Conservation (phyloP, 2,329 filamentous ascomycete genomes). For the Hypomyces perniciosus region DNA sequence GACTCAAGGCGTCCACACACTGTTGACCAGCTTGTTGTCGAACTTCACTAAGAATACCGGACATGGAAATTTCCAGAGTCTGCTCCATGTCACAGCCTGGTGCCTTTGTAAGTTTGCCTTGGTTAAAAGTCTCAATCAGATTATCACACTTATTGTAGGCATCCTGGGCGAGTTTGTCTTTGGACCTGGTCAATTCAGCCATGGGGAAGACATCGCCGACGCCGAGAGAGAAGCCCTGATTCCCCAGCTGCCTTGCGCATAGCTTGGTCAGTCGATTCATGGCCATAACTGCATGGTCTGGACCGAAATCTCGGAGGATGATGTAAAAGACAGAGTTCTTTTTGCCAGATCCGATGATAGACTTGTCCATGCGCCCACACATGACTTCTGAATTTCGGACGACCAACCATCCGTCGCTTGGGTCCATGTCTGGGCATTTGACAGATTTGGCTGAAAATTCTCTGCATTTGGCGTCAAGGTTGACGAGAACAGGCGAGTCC, state of each 20-base stretch:
- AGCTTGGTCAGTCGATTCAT: slow-evolving; percentile 94
- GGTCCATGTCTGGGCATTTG: slow-evolving; percentile 63
- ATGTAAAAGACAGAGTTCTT: slow-evolving; percentile 98
- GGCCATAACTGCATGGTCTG: slow-evolving; percentile 76
- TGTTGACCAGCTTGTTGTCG: slow-evolving; percentile 85
- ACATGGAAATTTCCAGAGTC: slow-evolving; percentile 85
- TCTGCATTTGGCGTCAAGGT: slow-evolving; percentile 88
- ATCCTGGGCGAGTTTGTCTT: slow-evolving; percentile 66
- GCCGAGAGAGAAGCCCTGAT: slow-evolving; percentile 92
- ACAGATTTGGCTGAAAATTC: slow-evolving; percentile 62
- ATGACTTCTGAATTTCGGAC: slow-evolving; percentile 96
- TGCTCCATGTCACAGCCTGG: slow-evolving; percentile 86
- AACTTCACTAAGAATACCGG: slow-evolving; percentile 85
- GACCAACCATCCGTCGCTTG: slow-evolving; percentile 85
- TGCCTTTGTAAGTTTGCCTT: slow-evolving; percentile 75
- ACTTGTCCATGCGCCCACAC: slow-evolving; percentile 97
- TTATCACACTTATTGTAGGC: slow-evolving; percentile 78
- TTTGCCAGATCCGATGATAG: slow-evolving; percentile 92
- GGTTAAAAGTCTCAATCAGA: slow-evolving; percentile 75
- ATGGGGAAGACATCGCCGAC: slow-evolving; percentile 92
- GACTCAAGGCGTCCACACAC: slow-evolving; percentile 84
- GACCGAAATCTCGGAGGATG: slow-evolving; percentile 89
- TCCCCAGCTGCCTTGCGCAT: slow-evolving; percentile 80
- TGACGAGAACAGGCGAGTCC: slow-evolving; percentile 74
- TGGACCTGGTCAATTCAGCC: slow-evolving; percentile 61